These are phyloP conservation scores for Exobasidium rhododendri DNA, from an alignment of 1,284 basidiomycete genomes.

Conservation along the genomic window DNA sequence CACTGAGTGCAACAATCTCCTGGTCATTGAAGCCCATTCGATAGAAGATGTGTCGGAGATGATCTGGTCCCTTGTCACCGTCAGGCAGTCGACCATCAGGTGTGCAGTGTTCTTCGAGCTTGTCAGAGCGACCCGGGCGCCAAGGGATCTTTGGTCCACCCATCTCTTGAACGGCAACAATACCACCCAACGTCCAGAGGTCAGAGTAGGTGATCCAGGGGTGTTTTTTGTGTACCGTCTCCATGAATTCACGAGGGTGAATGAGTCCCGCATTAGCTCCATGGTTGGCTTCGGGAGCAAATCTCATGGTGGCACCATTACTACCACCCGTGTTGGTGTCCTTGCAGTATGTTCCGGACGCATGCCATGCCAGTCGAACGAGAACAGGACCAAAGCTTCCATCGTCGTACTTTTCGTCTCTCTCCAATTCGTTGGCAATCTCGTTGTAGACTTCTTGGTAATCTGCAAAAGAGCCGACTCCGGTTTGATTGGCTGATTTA, in stretches of 20 bases:
- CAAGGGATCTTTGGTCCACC: constrained; percentile 55
- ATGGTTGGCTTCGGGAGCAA: constrained; percentile 63
- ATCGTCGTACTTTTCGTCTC: constrained; percentile 26
- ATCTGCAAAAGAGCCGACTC: constrained; percentile 24
- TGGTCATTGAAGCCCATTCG: constrained; percentile 75
- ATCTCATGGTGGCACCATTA: constrained; percentile 46
- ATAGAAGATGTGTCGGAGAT: constrained; percentile 68
- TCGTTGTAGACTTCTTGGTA: constrained; percentile 52
- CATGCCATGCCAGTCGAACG: constrained; percentile 82
- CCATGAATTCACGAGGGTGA: constrained; percentile 77
- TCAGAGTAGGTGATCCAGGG: constrained; percentile 53
- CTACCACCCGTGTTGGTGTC: constrained; percentile 59
- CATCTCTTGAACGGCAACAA: constrained; percentile 66
- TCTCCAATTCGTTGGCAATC: constrained; percentile 45
- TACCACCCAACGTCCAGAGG: constrained; percentile 57
- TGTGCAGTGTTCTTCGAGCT: constrained; percentile 59
- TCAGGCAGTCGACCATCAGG: constrained; percentile 95
- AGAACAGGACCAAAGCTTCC: constrained; percentile 66
- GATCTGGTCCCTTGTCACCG: constrained; percentile 75
- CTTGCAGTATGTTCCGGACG: constrained; percentile 75
- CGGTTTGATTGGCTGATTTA: background rate
- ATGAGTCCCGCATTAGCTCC: constrained; percentile 82
- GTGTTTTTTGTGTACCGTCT: constrained; percentile 70
- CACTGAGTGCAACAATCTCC: constrained; percentile 74
- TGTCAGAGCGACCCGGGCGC: constrained; percentile 56